Conservation (phyloP, 2,329 filamentous ascomycete genomes). For the Colletotrichum musicola region DNA sequence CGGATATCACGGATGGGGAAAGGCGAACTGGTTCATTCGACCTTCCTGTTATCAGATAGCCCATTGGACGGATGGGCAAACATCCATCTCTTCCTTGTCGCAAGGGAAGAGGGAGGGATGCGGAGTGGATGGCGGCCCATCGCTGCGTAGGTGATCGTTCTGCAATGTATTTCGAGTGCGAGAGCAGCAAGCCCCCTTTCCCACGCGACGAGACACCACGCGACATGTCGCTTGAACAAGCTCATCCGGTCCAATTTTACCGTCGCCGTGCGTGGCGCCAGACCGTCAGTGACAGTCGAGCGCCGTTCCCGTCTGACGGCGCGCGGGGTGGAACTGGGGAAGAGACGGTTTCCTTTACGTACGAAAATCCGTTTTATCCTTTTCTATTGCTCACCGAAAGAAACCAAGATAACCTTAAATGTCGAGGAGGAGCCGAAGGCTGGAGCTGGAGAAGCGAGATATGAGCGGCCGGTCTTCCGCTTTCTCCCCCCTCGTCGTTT, state of each 20-base stretch:
- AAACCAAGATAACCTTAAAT: constrained; percentile 30
- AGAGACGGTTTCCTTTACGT: constrained; percentile 27
- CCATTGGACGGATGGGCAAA: too few species aligned
- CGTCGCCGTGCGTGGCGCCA: background rate
- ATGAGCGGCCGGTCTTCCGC: background rate
- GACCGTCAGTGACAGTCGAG: constrained; percentile 9
- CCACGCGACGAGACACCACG: background rate
- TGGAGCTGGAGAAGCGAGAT: background rate
- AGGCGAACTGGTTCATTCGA: background rate
- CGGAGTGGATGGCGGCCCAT: too few species aligned
- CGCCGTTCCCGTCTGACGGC: background rate
- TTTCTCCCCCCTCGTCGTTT: background rate
- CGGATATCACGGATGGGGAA: constrained; percentile 28
- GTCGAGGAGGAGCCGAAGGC: background rate
- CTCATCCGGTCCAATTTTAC: constrained; percentile 12
- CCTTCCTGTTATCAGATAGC: background rate
- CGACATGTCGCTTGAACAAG: constrained; percentile 9
- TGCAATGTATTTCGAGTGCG: background rate
- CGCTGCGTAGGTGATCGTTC: too few species aligned
- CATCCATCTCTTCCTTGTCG: too few species aligned
- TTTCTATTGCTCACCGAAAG: too few species aligned
- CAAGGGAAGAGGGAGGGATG: too few species aligned
- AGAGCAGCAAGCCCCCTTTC: background rate
- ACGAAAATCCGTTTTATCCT: constrained; percentile 21
- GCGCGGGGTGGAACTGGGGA: constrained; percentile 20